phyloP scores from a whole-genome alignment of 1,284 basidiomycete species.

The Omphalotus olearius region DNA sequence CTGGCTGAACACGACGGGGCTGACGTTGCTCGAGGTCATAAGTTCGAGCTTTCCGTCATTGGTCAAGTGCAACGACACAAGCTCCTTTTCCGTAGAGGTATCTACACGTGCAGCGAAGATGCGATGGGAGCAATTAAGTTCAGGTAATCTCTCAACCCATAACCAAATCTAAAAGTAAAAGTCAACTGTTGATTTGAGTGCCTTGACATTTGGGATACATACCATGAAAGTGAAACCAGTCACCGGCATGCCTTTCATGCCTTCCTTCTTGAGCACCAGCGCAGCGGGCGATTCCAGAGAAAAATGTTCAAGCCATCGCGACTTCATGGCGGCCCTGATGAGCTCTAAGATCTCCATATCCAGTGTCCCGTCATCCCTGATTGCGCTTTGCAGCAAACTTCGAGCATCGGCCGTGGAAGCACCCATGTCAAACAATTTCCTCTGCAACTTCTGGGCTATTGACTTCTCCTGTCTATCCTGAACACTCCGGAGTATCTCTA shows the following conservation, averaged over 20 bases:
- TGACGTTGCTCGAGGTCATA: slow-evolving; percentile 36
- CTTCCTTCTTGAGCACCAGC: slow-evolving; percentile 40
- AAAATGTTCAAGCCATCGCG: slow-evolving; percentile 71
- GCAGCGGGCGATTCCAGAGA: slow-evolving; percentile 55
- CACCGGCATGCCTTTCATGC: slow-evolving; percentile 44
- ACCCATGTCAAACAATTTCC: slow-evolving; percentile 67
- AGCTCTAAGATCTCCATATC: slow-evolving; percentile 66
- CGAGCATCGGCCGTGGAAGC: slow-evolving; percentile 57
- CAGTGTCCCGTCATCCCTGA: slow-evolving; percentile 42
- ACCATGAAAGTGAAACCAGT: slow-evolving; percentile 72
- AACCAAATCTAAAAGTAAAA: slow-evolving; percentile 55
- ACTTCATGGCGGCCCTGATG: slow-evolving; percentile 61
- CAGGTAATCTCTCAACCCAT: slow-evolving; percentile 57
- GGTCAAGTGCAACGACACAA: slow-evolving; percentile 42
- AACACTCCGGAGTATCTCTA: slow-evolving; percentile 34
- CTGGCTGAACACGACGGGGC: slow-evolving; percentile 39
- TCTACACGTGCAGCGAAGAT: slow-evolving; percentile 41
- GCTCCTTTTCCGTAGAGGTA: slow-evolving; percentile 28
- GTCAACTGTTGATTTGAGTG: slow-evolving; percentile 3
- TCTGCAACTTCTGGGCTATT: slow-evolving; percentile 55
- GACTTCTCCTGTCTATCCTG: slow-evolving; percentile 45
- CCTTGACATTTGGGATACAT: slow-evolving; percentile 10
- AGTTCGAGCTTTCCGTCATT: slow-evolving; percentile 55
- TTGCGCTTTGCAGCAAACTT: slow-evolving; percentile 53
- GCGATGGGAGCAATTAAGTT: slow-evolving; percentile 28